phyloP scores from a whole-genome alignment of 345 rosid species.

The Syzygium oleosum region DNA sequence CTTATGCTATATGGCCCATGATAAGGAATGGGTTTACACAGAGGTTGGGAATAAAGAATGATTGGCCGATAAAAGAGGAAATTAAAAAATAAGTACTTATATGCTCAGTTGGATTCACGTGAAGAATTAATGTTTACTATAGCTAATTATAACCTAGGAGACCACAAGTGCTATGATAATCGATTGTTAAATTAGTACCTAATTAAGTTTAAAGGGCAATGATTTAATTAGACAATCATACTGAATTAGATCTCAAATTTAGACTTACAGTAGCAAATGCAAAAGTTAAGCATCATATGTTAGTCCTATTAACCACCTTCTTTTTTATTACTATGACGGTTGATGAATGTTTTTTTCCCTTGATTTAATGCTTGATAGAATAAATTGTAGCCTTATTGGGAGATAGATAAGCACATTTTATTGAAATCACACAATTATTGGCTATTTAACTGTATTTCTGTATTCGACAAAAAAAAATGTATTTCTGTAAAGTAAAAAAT shows the following conservation, averaged over 20 bases:
- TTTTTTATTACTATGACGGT: not conserved
- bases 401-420: not conserved
- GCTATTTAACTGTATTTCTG: not conserved
- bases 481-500: not conserved
- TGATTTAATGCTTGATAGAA: not conserved
- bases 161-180: not conserved
- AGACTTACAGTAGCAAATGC: not conserved
- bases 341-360: not conserved
- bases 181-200: not conserved
- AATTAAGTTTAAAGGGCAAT: not conserved
- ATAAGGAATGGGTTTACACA: not conserved
- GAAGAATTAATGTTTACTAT: not conserved
- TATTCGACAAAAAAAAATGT: not conserved
- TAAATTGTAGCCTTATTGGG: not conserved
- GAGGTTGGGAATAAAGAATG: not conserved
- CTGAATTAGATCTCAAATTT: not conserved
- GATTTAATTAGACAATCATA: not conserved
- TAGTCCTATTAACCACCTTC: not conserved
- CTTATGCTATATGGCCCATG: not conserved
- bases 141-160: not conserved
- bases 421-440: not conserved
- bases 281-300: not conserved
- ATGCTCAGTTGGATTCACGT: not conserved
- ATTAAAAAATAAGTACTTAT: not conserved
- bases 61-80: not conserved